These are phyloP conservation scores for Ajuga chamaepitys DNA, from an alignment of 257 asterid species.

Conservation along the genomic window DNA sequence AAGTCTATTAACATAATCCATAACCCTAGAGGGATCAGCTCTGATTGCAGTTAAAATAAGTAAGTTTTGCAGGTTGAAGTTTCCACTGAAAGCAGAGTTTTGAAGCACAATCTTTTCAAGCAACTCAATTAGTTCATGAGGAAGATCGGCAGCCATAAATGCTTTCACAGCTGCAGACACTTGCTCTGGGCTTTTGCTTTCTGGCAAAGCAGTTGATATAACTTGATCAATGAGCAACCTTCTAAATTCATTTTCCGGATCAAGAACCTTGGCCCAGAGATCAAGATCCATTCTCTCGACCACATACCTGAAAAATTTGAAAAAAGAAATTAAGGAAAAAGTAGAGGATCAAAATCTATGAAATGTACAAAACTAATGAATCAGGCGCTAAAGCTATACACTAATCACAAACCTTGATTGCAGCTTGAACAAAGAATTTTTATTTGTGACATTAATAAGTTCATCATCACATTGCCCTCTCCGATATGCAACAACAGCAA, in stretches of 20 bases:
- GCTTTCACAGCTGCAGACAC: conserved; percentile 99
- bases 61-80: conserved; percentile 90
- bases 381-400: conserved; percentile 5
- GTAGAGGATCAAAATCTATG: background rate
- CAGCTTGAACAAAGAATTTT: conserved; percentile 91
- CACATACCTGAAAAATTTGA: conserved; percentile 73
- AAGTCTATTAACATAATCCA: conserved; percentile 94
- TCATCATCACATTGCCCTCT: conserved; percentile 99
- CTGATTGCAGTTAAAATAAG: conserved; percentile 93
- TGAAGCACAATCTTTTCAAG: conserved; percentile 99
- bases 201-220: conserved; percentile 98
- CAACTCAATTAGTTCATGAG: conserved; percentile 95
- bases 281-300: conserved; percentile 99
- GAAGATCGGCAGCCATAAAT: conserved; percentile 99
- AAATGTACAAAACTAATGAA: conserved; percentile 1
- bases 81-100: conserved; percentile 97
- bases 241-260: conserved; percentile 94
- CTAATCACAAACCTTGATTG: conserved; percentile 77
- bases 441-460: conserved; percentile 87
- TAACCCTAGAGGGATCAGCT: conserved; percentile 96
- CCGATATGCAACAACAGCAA: conserved; percentile 98
- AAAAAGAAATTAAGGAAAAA: too few species aligned
- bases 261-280: conserved; percentile 93
- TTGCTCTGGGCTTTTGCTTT: conserved; percentile 99
- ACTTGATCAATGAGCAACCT: conserved; percentile 98